Evolutionary conservation across 208 protist species (phyloP).

Genomic region (Leishmania tropica): DNA sequence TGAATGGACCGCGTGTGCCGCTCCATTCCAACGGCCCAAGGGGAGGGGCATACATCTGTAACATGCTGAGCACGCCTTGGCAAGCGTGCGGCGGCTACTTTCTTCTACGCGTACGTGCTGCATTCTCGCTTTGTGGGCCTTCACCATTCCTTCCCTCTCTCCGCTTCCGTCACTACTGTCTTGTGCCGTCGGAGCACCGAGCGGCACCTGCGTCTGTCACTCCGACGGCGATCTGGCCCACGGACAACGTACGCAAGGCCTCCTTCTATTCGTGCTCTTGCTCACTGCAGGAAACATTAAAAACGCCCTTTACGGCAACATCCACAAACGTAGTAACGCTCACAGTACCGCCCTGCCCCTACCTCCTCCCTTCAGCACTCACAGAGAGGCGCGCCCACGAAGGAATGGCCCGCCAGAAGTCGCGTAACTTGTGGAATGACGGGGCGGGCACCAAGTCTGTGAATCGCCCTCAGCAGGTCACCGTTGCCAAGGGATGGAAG

Average conservation of each 20-base stretch:
- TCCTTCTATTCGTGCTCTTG: background rate
- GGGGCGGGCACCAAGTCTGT: slow-evolving; percentile 48
- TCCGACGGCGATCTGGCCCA: background rate
- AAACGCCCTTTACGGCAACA: background rate
- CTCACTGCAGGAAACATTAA: background rate
- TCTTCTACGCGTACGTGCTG: background rate
- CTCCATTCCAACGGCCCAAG: background rate
- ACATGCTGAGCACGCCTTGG: background rate
- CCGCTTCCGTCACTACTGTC: background rate
- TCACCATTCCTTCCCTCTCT: background rate
- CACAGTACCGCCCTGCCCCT: background rate
- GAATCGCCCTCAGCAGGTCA: slow-evolving; percentile 53
- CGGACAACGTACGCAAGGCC: background rate
- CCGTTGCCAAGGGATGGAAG: slow-evolving; percentile 56
- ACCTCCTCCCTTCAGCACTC: background rate
- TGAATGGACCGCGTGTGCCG: background rate
- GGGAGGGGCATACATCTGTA: background rate
- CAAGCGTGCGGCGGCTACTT: background rate
- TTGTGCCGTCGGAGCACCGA: background rate
- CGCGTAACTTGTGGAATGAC: slow-evolving; percentile 69
- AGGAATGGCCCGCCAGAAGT: slow-evolving; percentile 27
- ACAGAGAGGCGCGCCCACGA: background rate
- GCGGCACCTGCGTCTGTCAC: background rate
- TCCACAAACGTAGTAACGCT: background rate
- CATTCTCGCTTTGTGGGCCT: background rate